phyloP scores from a whole-genome alignment of 2,329 filamentous ascomycete genomes.

The Curvularia verruculosa region DNA sequence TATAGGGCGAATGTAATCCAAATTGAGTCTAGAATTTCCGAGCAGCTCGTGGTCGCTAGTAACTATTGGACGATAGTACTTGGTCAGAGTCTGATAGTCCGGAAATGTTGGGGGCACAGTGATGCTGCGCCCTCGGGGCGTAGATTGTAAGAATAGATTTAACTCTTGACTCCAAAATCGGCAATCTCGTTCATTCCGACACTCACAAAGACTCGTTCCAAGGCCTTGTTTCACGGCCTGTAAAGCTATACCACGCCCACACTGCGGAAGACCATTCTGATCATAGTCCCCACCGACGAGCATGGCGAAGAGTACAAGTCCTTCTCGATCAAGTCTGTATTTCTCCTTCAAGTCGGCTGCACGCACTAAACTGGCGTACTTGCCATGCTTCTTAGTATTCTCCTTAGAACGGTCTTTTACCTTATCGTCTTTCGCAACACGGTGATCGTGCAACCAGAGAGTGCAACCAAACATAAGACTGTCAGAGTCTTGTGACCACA shows the following conservation, averaged over 20 bases:
- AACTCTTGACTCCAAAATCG: conserved; percentile 37
- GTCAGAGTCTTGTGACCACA: conserved; percentile 58
- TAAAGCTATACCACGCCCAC: conserved; percentile 43
- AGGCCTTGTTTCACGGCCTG: conserved; percentile 36
- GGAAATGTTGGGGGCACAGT: conserved; percentile 29
- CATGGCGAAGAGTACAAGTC: conserved; percentile 51
- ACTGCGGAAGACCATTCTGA: conserved; percentile 45
- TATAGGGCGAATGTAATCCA: conserved; percentile 39
- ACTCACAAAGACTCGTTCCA: conserved; percentile 38
- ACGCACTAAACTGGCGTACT: conserved; percentile 41
- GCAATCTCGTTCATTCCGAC: conserved; percentile 27
- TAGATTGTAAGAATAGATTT: conserved; percentile 13
- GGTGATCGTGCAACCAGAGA: conserved; percentile 49
- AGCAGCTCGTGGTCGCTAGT: conserved; percentile 40
- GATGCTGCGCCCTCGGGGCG: conserved; percentile 6
- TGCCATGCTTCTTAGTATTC: conserved; percentile 41
- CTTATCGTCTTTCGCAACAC: conserved; percentile 32
- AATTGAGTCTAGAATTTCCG: conserved; percentile 33
- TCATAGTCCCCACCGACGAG: conserved; percentile 53
- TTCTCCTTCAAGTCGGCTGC: conserved; percentile 34
- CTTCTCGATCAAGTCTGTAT: conserved; percentile 43
- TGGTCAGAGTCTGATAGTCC: conserved; percentile 36
- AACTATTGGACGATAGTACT: conserved; percentile 48
- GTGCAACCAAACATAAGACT: conserved; percentile 56
- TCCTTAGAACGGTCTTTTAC: conserved; percentile 31